A percentile compares a stretch with the other conserved stretches of the same genome.
Conservation (phyloP, 768 basidiomycete species). For the Termitomyces sp. region DNA sequence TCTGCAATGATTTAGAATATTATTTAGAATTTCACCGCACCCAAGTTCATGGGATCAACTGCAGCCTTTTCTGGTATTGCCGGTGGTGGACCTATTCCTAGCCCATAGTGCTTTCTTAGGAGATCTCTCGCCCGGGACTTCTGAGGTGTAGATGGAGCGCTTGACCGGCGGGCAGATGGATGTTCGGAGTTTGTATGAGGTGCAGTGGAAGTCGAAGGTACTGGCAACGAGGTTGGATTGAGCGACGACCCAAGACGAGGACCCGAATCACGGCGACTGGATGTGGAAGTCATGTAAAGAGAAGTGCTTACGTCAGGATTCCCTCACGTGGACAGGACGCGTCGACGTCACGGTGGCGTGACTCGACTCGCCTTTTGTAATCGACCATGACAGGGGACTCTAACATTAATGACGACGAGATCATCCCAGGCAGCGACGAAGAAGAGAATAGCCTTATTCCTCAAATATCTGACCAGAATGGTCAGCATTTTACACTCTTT, state of each 20-base stretch:
- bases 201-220: slow-evolving; percentile 19
- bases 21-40: slow-evolving; percentile 29
- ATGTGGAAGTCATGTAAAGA: slow-evolving; percentile 15
- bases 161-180: slow-evolving; percentile 17
- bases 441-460: slow-evolving; percentile 17
- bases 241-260: slow-evolving; percentile 38
- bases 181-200: slow-evolving; percentile 10
- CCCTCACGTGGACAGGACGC: slow-evolving; percentile 7
- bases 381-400: slow-evolving; percentile 8
- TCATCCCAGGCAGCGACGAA: slow-evolving; percentile 47
- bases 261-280: slow-evolving; percentile 20
- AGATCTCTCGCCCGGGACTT: slow-evolving; percentile 70
- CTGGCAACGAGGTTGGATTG: slow-evolving; percentile 34
- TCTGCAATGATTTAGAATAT: not conserved
- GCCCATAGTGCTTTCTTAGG: slow-evolving; percentile 81
- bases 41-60: slow-evolving; percentile 79
- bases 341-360: slow-evolving; percentile 13
- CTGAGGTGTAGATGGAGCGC: slow-evolving; percentile 25
- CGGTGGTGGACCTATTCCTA: slow-evolving; percentile 69
- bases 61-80: slow-evolving; percentile 51
- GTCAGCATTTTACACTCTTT: not conserved
- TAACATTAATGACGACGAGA: slow-evolving; percentile 27
- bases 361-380: slow-evolving; percentile 1
- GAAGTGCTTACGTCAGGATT: slow-evolving; percentile 9
- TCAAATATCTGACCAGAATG: not conserved